Percentiles rank a stretch among this genome's conserved stretches.
Conservation (phyloP, 495 filamentous ascomycete genomes). For the Aspergillus haitiensis region DNA sequence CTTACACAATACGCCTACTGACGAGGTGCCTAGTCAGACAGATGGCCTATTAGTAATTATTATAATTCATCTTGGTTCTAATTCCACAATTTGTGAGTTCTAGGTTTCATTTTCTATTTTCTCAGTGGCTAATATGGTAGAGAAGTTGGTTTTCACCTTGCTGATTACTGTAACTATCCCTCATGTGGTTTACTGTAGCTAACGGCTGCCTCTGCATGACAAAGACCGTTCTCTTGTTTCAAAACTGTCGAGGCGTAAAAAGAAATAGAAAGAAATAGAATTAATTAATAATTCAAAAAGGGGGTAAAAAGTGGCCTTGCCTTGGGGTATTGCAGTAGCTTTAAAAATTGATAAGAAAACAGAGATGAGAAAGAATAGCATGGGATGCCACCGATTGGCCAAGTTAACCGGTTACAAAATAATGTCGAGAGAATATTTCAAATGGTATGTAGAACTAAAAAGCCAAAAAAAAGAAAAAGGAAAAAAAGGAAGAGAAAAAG, state of each 20-base stretch:
- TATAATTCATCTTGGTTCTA: not conserved
- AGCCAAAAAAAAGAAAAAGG: slow-evolving; percentile 7
- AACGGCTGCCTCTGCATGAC: no score
- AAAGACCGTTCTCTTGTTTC: not conserved
- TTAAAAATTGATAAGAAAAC: slow-evolving; percentile 8
- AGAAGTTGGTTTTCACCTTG: not conserved
- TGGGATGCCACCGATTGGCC: not conserved
- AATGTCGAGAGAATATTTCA: not conserved
- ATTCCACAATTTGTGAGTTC: not conserved
- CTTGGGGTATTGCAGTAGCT: slow-evolving; percentile 25
- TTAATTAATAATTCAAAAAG: not conserved
- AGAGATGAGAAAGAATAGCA: not conserved
- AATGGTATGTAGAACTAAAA: slow-evolving; percentile 2
- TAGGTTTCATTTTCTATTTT: not conserved
- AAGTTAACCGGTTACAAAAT: slow-evolving; percentile 8
- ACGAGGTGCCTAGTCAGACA: not conserved
- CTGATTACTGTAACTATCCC: not conserved
- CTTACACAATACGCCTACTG: not conserved
- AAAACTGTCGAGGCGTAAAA: slow-evolving; percentile 2
- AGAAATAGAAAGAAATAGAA: slow-evolving; percentile 5
- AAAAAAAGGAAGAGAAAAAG: not conserved
- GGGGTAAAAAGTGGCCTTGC: not conserved
- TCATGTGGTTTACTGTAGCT: not conserved
- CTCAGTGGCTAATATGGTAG: not conserved
- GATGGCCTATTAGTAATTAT: not conserved